Conservation (phyloP, 129 eudicot species). For the Artemisia tridentata region DNA sequence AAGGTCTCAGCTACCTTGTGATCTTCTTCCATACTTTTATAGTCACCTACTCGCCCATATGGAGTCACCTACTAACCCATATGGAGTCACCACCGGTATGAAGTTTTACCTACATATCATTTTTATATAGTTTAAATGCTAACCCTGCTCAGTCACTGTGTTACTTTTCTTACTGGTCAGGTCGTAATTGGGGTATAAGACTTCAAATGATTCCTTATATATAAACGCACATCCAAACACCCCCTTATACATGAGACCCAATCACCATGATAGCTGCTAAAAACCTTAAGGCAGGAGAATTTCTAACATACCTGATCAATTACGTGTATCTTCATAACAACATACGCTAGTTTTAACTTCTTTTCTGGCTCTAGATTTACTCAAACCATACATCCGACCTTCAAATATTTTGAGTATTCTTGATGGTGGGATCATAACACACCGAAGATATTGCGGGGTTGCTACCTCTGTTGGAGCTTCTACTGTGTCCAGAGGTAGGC, state of each 20-base stretch:
- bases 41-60: too few relatives aligned
- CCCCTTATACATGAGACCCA: neutral
- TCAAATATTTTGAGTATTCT: conserved; percentile 56
- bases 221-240: conserved; percentile 1
- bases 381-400: conserved; percentile 65
- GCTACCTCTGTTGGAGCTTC: conserved; percentile 92
- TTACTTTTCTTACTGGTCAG: too few relatives aligned
- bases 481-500: conserved; percentile 70
- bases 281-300: neutral
- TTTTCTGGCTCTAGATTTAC: conserved; percentile 75
- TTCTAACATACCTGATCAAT: conserved; percentile 73
- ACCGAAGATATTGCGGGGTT: conserved; percentile 94
- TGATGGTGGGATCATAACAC: conserved; percentile 57
- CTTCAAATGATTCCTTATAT: too few relatives aligned
- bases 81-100: too few relatives aligned
- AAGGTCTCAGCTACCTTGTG: too few relatives aligned
- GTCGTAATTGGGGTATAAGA: too few relatives aligned
- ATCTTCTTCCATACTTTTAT: too few relatives aligned
- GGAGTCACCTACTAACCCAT: too few relatives aligned
- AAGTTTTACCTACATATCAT: too few relatives aligned
- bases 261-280: neutral
- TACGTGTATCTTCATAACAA: conserved; percentile 90
- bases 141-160: too few relatives aligned
- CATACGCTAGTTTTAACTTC: conserved; percentile 89
- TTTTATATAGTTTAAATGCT: too few relatives aligned